Percentiles rank a stretch among this genome's conserved stretches.
Conservation (phyloP, 352 stramenopile genomes). For the Thalassiosira allenii region DNA sequence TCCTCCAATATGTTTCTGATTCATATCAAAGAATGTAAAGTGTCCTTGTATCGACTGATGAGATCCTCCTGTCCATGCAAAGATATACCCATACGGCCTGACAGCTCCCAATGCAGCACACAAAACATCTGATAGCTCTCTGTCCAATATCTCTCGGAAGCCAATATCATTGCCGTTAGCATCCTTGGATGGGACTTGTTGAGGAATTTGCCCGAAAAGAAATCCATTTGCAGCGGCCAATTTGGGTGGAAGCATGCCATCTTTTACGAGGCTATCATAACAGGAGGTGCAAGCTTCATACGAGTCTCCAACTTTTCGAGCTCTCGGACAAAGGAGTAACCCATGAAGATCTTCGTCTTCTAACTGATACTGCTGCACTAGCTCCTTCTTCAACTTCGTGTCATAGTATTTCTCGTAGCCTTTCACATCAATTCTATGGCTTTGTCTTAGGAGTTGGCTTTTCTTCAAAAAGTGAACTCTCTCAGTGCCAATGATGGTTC, state of each 20-base stretch:
- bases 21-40: not conserved
- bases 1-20: not conserved
- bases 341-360: not conserved
- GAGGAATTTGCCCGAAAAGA: conserved; percentile 16
- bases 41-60: not conserved
- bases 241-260: conserved; percentile 4
- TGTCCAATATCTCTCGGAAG: too few species aligned
- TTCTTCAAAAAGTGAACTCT: not conserved
- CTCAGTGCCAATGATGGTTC: not conserved
- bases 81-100: conserved; percentile 1
- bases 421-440: not conserved
- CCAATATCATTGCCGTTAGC: too few species aligned
- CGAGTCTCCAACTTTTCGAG: not conserved
- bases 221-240: conserved; percentile 23
- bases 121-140: too few species aligned
- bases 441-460: not conserved
- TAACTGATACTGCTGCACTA: not conserved
- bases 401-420: not conserved
- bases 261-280: not conserved
- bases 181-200: too few species aligned
- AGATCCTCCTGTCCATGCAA: not conserved
- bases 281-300: too few species aligned
- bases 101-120: not conserved
- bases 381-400: not conserved
- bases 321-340: not conserved